A percentile compares a stretch with the other conserved stretches of the same genome.
phyloP scores from a whole-genome alignment of 192 early-diverging fungal species.

The Linnemannia elongata region DNA sequence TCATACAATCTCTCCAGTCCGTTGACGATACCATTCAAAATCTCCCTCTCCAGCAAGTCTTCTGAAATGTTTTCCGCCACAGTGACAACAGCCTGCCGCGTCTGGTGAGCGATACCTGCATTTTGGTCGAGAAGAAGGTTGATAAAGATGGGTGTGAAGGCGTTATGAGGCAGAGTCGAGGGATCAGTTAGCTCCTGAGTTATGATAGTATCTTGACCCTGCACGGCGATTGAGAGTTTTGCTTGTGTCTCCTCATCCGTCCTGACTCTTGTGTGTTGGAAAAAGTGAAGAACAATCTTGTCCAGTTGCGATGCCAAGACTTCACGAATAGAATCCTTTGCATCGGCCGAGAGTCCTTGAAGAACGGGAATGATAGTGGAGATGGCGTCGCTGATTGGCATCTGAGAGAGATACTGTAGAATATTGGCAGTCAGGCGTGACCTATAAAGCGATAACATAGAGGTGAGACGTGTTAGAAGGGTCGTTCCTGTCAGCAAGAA shows the following conservation, averaged over 20 bases:
- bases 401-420: constrained; percentile 15
- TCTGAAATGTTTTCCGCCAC: constrained; percentile 58
- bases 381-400: constrained; percentile 34
- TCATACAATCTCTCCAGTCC: constrained; percentile 59
- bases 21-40: constrained; percentile 64
- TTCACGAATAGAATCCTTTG: constrained; percentile 36
- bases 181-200: background rate
- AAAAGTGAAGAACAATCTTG: constrained; percentile 48
- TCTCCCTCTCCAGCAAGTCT: constrained; percentile 60
- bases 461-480: background rate
- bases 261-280: constrained; percentile 17
- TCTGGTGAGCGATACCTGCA: constrained; percentile 62
- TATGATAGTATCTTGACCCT: constrained; percentile 9
- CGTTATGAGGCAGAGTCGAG: constrained; percentile 42
- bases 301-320: constrained; percentile 39
- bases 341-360: constrained; percentile 24
- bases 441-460: background rate
- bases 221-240: background rate
- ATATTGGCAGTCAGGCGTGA: constrained; percentile 16
- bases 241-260: constrained; percentile 1
- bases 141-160: constrained; percentile 62
- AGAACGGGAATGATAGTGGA: constrained; percentile 31
- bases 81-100: constrained; percentile 61
- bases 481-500: background rate
- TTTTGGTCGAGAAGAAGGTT: constrained; percentile 72